Conservation (phyloP, 1,139 yeast species). For the Tardiomyces depauwii region DNA sequence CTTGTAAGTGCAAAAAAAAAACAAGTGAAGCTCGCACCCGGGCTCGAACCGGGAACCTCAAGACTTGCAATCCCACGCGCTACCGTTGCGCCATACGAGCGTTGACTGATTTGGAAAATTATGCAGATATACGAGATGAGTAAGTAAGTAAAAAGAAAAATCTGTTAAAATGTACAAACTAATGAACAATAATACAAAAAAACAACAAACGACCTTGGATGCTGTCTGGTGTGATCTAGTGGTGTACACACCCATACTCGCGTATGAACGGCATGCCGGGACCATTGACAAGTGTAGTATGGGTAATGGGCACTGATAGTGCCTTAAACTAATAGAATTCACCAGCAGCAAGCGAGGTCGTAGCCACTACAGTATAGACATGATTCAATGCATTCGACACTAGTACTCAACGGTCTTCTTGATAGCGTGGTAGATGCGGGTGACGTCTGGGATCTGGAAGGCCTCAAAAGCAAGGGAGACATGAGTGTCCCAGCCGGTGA, state of each 20-base stretch:
- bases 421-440: slow-evolving; percentile 24
- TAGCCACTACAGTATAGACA: too few relatives aligned
- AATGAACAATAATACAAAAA: not conserved
- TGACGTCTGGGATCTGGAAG: slow-evolving; percentile 26
- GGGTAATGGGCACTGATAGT: too few relatives aligned
- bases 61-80: slow-evolving; percentile 1
- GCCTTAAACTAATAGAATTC: too few relatives aligned
- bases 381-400: too few relatives aligned
- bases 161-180: not conserved
- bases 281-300: too few relatives aligned
- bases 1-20: not conserved
- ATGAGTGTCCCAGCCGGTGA: slow-evolving; percentile 28
- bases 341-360: too few relatives aligned
- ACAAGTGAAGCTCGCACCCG: not conserved
- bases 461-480: slow-evolving; percentile 23
- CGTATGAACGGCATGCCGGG: too few relatives aligned
- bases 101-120: not conserved
- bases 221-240: too few relatives aligned
- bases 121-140: not conserved
- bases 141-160: not conserved
- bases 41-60: slow-evolving; percentile 1
- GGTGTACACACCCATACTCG: too few relatives aligned
- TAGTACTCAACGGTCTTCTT: slow-evolving; percentile 20
- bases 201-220: not conserved
- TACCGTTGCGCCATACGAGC: slow-evolving; percentile 1